A percentile compares a stretch with the other conserved stretches of the same genome.
phyloP scores from a whole-genome alignment of 164 flowering plant genomes.

The Hamamelis virginiana region DNA sequence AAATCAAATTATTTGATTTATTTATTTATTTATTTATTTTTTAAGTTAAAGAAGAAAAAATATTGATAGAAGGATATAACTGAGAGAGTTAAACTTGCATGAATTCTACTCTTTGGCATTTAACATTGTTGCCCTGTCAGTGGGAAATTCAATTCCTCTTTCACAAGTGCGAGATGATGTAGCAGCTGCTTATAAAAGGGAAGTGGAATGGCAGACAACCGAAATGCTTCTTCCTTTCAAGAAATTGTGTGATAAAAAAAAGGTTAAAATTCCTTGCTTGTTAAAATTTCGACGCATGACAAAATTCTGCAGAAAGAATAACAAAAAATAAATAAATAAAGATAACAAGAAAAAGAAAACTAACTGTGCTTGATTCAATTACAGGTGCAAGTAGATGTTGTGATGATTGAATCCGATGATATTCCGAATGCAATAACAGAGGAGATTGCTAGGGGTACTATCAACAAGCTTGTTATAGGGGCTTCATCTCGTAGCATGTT shows the following conservation, averaged over 20 bases:
- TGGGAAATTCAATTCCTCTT: constrained; percentile 72
- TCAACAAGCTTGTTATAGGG: constrained; percentile 71
- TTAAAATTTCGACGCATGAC: background rate
- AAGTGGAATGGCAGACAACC: constrained; percentile 55
- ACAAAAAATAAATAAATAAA: background rate
- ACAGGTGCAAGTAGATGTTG: constrained; percentile 66
- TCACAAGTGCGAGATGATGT: constrained; percentile 76
- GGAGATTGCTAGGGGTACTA: constrained; percentile 39
- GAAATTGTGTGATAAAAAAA: constrained; percentile 43
- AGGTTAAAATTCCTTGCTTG: constrained; percentile 35
- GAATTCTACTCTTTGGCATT: background rate
- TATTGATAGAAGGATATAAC: too few relatives aligned
- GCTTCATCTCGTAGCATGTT: constrained; percentile 59
- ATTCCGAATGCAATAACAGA: constrained; percentile 57
- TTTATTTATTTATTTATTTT: too few relatives aligned
- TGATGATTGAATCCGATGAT: constrained; percentile 72
- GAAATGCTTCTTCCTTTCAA: constrained; percentile 66
- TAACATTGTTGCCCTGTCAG: constrained; percentile 30
- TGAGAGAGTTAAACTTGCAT: background rate
- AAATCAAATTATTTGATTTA: too few relatives aligned
- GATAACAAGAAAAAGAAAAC: background rate
- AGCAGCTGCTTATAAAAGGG: constrained; percentile 60
- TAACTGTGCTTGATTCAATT: constrained; percentile 13
- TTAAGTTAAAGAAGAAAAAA: background rate
- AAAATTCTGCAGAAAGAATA: background rate